phyloP scores from a whole-genome alignment of 805 yeast species.

The Schwanniomyces occidentalis region DNA sequence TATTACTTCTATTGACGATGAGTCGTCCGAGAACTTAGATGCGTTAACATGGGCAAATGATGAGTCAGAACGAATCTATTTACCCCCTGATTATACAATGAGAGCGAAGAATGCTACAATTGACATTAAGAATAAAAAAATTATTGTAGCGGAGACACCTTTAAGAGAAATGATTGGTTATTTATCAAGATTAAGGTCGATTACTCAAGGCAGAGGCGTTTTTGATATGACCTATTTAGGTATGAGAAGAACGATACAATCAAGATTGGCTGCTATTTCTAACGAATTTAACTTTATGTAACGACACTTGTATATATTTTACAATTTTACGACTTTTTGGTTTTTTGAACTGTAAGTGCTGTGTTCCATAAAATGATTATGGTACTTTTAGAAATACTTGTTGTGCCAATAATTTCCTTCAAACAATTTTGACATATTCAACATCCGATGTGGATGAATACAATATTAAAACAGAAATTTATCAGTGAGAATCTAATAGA shows the following conservation, averaged over 20 bases:
- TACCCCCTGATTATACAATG: slow-evolving; percentile 77
- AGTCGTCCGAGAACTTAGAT: slow-evolving; percentile 37
- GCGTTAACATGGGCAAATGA: slow-evolving; percentile 48
- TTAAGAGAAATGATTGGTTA: slow-evolving; percentile 90
- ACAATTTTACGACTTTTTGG: too few species aligned
- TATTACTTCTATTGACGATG: slow-evolving; percentile 73
- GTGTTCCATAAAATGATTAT: too few species aligned
- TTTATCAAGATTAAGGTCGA: slow-evolving; percentile 68
- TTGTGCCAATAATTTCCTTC: too few species aligned
- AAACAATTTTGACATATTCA: too few species aligned
- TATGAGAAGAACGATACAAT: slow-evolving; percentile 65
- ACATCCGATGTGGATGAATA: too few species aligned
- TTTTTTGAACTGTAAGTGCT: too few species aligned
- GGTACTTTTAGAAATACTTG: too few species aligned
- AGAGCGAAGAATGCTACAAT: neutral
- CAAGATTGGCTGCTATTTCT: slow-evolving; percentile 36
- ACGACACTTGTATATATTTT: slow-evolving; percentile 1
- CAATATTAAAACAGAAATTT: too few species aligned
- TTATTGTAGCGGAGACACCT: slow-evolving; percentile 80
- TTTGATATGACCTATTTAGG: slow-evolving; percentile 77
- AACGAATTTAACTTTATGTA: slow-evolving; percentile 12
- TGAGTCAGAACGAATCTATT: slow-evolving; percentile 61
- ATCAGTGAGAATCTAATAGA: too few species aligned
- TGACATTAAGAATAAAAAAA: slow-evolving; percentile 45
- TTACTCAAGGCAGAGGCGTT: slow-evolving; percentile 87